A percentile compares a stretch with the other conserved stretches of the same genome.
Evolutionary conservation across 352 stramenopile species (phyloP).

Genomic region (Phytophthora tentaculata): DNA sequence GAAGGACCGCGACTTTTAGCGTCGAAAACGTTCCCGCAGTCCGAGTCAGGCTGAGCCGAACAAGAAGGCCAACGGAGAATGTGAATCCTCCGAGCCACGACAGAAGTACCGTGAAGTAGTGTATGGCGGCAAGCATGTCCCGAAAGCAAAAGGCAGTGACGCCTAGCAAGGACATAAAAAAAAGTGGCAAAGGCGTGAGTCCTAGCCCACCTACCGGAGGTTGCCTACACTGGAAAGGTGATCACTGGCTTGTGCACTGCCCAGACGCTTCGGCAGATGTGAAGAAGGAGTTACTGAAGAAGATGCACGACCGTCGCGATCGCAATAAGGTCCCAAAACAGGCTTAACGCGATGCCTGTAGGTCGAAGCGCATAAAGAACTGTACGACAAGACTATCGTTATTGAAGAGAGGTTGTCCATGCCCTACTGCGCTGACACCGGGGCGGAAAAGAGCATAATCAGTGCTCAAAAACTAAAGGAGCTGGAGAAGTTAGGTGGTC

Average conservation of each 20-base stretch:
- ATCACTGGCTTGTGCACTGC: background rate
- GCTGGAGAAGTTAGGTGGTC: background rate
- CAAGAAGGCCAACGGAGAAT: no score
- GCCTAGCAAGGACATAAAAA: background rate
- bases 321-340: background rate
- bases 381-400: background rate
- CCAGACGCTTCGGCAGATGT: background rate
- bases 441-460: background rate
- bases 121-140: background rate
- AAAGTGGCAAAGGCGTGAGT: background rate
- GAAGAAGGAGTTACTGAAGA: background rate
- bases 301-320: background rate
- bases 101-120: background rate
- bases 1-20: background rate
- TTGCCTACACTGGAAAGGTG: background rate
- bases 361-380: constrained; percentile 1
- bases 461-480: background rate
- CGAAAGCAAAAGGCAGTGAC: background rate
- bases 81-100: background rate
- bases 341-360: background rate
- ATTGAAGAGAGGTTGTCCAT: background rate
- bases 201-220: background rate
- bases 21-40: background rate
- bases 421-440: background rate
- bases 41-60: background rate